These are phyloP conservation scores for Graphilbum ipis-grandicollis DNA, from an alignment of 2,329 filamentous ascomycete species.

Conservation along the genomic window DNA sequence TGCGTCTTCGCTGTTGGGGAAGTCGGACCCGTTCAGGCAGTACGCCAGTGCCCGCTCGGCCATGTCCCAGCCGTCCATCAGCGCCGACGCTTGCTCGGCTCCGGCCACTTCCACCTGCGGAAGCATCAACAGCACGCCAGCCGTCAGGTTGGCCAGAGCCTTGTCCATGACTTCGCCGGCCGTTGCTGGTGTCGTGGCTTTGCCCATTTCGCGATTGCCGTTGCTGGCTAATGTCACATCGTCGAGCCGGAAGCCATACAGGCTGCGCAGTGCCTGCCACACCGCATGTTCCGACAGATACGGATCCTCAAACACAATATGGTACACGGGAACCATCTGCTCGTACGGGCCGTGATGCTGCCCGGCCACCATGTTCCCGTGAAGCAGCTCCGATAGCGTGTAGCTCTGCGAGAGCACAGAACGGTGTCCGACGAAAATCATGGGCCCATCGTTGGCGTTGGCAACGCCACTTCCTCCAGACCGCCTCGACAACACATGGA, in stretches of 20 bases:
- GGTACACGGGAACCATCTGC: conserved; percentile 2
- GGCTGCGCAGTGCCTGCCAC: conserved; percentile 6
- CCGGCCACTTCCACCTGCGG: conserved; percentile 5
- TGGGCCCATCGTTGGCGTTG: background rate
- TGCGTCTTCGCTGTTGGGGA: conserved; percentile 11
- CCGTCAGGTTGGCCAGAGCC: conserved; percentile 6
- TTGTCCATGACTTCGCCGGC: conserved; percentile 4
- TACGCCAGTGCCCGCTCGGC: conserved; percentile 8
- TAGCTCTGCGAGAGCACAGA: conserved; percentile 9
- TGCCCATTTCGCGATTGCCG: no score
- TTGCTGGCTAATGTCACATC: no score
- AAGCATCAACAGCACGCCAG: conserved; percentile 9
- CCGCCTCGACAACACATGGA: background rate
- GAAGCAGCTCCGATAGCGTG: conserved; percentile 5
- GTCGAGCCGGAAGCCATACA: conserved; percentile 8
- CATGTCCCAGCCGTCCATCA: conserved; percentile 7
- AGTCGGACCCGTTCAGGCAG: conserved; percentile 13
- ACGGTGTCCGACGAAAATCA: conserved; percentile 9
- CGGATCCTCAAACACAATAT: conserved; percentile 6
- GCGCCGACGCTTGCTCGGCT: conserved; percentile 3
- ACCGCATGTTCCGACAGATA: conserved; percentile 5
- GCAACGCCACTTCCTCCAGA: no score
- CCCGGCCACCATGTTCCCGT: background rate
- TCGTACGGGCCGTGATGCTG: conserved; percentile 5
- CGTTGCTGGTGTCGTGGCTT: no score